These are phyloP conservation scores for Calonectria hawksworthii DNA, from an alignment of 2,329 filamentous ascomycete species.

Conservation along the genomic window DNA sequence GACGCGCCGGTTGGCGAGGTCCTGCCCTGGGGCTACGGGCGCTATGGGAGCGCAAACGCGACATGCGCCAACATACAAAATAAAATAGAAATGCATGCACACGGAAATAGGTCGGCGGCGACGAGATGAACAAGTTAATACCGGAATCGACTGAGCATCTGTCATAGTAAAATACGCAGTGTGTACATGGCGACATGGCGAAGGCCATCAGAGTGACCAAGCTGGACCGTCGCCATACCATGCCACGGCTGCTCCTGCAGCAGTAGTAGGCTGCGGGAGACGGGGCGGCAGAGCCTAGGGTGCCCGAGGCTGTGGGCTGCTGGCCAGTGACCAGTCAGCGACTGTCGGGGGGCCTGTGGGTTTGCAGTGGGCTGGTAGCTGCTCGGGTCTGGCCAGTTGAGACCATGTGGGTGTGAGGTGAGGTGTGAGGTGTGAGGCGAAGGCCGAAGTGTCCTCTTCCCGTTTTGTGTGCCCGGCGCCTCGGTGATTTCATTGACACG, in stretches of 20 bases:
- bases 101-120: conserved; percentile 3
- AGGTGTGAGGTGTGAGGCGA: conserved; percentile 21
- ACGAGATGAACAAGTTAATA: conserved; percentile 19
- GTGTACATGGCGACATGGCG: conserved; percentile 32
- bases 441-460: conserved; percentile 20
- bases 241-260: conserved; percentile 26
- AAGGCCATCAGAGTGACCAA: conserved; percentile 23
- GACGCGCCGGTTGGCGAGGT: conserved; percentile 32
- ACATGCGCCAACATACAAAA: conserved; percentile 32
- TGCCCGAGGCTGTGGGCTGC: conserved; percentile 17
- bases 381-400: conserved; percentile 27
- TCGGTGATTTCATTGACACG: conserved; percentile 23
- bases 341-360: conserved; percentile 19
- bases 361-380: conserved; percentile 26
- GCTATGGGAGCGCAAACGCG: conserved; percentile 31
- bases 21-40: conserved; percentile 24
- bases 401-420: conserved; percentile 28
- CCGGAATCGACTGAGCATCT: conserved; percentile 11
- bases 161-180: conserved; percentile 43
- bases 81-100: not conserved
- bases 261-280: conserved; percentile 27
- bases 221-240: conserved; percentile 11
- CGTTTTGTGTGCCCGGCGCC: conserved; percentile 19
- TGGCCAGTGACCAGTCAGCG: conserved; percentile 26
- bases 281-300: conserved; percentile 21